Evolutionary conservation across 345 rosid genomes (phyloP).

Genomic region (Eucalyptus urophylla): DNA sequence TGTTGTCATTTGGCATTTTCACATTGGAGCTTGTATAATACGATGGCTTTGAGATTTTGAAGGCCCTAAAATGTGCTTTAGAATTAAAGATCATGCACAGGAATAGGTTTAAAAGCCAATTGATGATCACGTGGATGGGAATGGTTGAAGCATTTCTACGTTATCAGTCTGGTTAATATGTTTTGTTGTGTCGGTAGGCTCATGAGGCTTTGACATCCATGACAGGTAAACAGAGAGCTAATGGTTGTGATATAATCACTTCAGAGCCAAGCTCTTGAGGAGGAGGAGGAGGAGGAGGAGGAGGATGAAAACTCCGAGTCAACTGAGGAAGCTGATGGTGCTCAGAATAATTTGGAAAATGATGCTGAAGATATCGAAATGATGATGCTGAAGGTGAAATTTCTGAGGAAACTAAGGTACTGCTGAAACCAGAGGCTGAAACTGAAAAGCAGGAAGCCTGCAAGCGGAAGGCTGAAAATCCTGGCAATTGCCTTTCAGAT

Average conservation of each 20-base stretch:
- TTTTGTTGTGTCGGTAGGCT: background rate
- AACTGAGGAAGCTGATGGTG: constrained; percentile 1
- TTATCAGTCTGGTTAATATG: background rate
- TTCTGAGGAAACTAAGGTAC: background rate
- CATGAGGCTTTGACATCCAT: background rate
- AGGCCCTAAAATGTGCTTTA: background rate
- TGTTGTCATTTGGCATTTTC: background rate
- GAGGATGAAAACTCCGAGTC: background rate
- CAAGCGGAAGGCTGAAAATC: background rate
- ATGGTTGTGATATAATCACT: constrained; percentile 43
- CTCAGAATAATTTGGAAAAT: background rate
- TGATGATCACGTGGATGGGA: background rate
- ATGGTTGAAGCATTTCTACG: background rate
- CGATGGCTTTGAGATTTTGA: background rate
- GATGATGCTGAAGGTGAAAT: background rate
- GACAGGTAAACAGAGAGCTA: constrained; percentile 61
- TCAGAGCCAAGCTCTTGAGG: constrained; percentile 2
- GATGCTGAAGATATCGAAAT: background rate
- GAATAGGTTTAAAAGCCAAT: background rate
- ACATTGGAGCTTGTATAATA: background rate
- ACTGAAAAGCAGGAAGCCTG: background rate
- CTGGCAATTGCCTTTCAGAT: background rate
- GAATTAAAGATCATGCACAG: background rate
- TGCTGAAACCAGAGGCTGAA: background rate
- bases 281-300: constrained; percentile 9